Percentiles rank a stretch among this genome's conserved stretches.
These are phyloP conservation scores for Coniosporium apollinis DNA, from an alignment of 495 filamentous ascomycete genomes.

Conservation along the genomic window DNA sequence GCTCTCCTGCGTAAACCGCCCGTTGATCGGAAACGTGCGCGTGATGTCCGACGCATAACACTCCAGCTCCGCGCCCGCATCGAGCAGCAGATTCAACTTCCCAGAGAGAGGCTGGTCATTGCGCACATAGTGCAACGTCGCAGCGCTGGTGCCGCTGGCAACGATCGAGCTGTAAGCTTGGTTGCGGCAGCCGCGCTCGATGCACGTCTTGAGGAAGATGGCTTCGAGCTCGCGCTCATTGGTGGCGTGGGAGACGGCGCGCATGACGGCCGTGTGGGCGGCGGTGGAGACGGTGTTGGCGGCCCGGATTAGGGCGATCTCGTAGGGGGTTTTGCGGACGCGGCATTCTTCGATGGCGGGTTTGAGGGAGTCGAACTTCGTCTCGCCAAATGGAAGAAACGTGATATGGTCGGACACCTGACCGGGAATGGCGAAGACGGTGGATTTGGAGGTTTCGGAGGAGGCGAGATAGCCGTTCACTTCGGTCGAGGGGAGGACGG, in stretches of 20 bases:
- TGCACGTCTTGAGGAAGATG: slow-evolving; percentile 57
- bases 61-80: slow-evolving; percentile 66
- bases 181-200: slow-evolving; percentile 52
- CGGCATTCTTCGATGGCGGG: slow-evolving; percentile 61
- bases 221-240: slow-evolving; percentile 79
- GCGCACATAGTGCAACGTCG: slow-evolving; percentile 75
- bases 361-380: slow-evolving; percentile 46
- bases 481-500: slow-evolving; percentile 49
- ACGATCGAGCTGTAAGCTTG: slow-evolving; percentile 80
- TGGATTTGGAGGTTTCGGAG: slow-evolving; percentile 27
- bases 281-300: slow-evolving; percentile 67
- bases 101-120: slow-evolving; percentile 52
- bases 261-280: slow-evolving; percentile 56
- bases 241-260: slow-evolving; percentile 41
- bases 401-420: slow-evolving; percentile 50
- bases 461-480: slow-evolving; percentile 46
- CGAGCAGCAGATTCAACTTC: slow-evolving; percentile 61
- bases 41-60: slow-evolving; percentile 83
- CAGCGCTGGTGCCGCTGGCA: slow-evolving; percentile 55
- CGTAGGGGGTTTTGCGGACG: slow-evolving; percentile 69
- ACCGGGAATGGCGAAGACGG: slow-evolving; percentile 51
- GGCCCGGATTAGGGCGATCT: slow-evolving; percentile 65
- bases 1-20: slow-evolving; percentile 56
- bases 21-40: slow-evolving; percentile 69
- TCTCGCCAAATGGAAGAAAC: slow-evolving; percentile 45